Evolutionary conservation across 371 early-diverging fungal genomes (phyloP).

Genomic region (Mycotypha africana): DNA sequence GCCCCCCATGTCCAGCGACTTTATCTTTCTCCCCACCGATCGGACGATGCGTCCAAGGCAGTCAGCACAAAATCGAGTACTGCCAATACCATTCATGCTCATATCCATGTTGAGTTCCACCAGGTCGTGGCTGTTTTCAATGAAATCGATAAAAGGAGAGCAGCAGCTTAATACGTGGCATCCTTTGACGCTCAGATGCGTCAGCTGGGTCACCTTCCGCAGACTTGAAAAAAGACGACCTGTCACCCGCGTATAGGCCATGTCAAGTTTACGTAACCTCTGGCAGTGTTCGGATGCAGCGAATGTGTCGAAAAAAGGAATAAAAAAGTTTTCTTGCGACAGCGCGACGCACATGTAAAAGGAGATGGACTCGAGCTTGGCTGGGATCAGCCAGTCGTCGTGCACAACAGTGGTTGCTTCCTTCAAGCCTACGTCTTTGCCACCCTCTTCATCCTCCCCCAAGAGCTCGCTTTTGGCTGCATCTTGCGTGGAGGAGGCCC

Average conservation of each 20-base stretch:
- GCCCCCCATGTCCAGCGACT: constrained; percentile 27
- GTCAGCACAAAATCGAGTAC: constrained; percentile 19
- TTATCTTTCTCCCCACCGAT: neutral
- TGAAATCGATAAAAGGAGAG: constrained; percentile 15
- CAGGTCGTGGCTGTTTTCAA: constrained; percentile 4
- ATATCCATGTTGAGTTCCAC: constrained; percentile 25
- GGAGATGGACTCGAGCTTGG: constrained; percentile 19
- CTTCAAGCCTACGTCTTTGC: too few species aligned
- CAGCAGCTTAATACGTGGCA: constrained; percentile 30
- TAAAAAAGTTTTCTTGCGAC: constrained; percentile 25
- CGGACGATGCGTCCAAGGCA: constrained; percentile 13
- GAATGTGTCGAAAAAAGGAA: constrained; percentile 29
- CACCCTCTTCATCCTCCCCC: constrained; percentile 2
- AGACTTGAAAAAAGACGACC: constrained; percentile 19
- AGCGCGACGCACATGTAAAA: constrained; percentile 33
- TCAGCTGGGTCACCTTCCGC: constrained; percentile 6
- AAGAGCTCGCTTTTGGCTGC: constrained; percentile 10
- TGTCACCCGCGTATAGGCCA: constrained; percentile 30
- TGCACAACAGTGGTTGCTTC: neutral
- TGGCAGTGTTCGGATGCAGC: constrained; percentile 4
- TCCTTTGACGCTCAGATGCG: constrained; percentile 25
- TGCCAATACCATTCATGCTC: constrained; percentile 20
- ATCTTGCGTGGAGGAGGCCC: constrained; percentile 17
- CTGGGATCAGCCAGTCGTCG: constrained; percentile 12
- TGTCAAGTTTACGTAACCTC: constrained; percentile 18